These are phyloP conservation scores for Maudiozyma barnettii DNA, from an alignment of 805 yeast genomes.

Conservation along the genomic window DNA sequence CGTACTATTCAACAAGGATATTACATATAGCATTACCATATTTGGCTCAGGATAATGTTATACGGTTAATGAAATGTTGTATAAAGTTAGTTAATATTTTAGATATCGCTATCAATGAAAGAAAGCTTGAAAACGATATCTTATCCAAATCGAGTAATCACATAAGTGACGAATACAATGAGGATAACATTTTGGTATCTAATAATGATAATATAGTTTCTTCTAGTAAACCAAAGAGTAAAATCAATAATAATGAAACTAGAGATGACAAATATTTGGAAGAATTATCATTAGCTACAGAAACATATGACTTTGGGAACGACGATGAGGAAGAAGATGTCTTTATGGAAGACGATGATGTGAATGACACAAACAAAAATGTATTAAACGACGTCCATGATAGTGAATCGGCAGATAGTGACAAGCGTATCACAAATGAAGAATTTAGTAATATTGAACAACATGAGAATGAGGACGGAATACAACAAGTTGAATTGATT, in stretches of 20 bases:
- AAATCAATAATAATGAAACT: not conserved
- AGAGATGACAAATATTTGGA: conserved; percentile 14
- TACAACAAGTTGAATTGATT: not conserved
- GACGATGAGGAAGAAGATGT: conserved; percentile 3
- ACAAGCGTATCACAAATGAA: not conserved
- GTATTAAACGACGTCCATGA: conserved; percentile 1
- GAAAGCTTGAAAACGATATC: not conserved
- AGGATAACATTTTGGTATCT: no score
- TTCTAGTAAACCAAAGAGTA: not conserved
- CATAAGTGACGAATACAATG: conserved; percentile 8
- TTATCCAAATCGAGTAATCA: not conserved
- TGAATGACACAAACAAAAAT: not conserved
- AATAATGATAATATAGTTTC: not conserved
- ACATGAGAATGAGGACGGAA: conserved; percentile 1
- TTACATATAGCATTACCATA: not conserved
- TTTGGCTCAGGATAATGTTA: not conserved
- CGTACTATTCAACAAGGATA: conserved; percentile 4
- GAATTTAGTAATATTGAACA: not conserved
- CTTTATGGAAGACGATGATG: not conserved
- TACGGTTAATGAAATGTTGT: not conserved
- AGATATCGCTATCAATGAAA: not conserved
- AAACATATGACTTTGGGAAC: conserved; percentile 5
- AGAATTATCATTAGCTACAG: conserved; percentile 8
- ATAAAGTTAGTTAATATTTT: not conserved
- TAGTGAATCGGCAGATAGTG: not conserved